phyloP scores from a whole-genome alignment of 495 filamentous ascomycete genomes.

The Penicillium roqueforti region DNA sequence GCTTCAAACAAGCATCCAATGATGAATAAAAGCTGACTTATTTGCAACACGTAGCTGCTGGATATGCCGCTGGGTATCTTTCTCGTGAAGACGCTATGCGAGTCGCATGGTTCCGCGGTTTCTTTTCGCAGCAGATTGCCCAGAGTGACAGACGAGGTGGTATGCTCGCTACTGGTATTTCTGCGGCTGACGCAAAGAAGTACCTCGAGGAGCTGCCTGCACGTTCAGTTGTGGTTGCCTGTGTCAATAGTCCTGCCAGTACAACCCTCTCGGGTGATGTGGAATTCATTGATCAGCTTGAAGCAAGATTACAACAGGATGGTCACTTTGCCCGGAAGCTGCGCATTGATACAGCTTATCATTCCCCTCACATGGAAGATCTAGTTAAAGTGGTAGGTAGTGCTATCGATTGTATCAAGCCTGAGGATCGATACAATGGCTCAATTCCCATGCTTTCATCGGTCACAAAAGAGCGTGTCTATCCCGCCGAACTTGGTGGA shows the following conservation, averaged over 20 bases:
- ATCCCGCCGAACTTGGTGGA: constrained; percentile 19
- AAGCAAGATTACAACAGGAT: constrained; percentile 25
- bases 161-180: constrained; percentile 35
- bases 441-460: constrained; percentile 34
- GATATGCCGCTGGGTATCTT: constrained; percentile 30
- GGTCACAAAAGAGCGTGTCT: constrained; percentile 27
- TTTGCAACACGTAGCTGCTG: constrained; percentile 15
- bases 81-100: constrained; percentile 23
- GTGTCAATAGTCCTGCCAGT: constrained; percentile 43
- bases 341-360: constrained; percentile 54
- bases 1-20: not conserved
- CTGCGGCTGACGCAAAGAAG: constrained; percentile 14
- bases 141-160: constrained; percentile 30
- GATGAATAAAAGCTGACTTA: not conserved
- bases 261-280: constrained; percentile 43
- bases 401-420: constrained; percentile 19
- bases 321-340: constrained; percentile 41
- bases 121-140: constrained; percentile 38
- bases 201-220: constrained; percentile 16
- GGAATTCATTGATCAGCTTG: constrained; percentile 31
- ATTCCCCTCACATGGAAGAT: constrained; percentile 42
- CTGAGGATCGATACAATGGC: constrained; percentile 13
- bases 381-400: constrained; percentile 16
- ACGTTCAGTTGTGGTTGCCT: constrained; percentile 34
- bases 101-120: constrained; percentile 35